phyloP scores from a whole-genome alignment of 305 asterid genomes.

The Plantago coronopus region DNA sequence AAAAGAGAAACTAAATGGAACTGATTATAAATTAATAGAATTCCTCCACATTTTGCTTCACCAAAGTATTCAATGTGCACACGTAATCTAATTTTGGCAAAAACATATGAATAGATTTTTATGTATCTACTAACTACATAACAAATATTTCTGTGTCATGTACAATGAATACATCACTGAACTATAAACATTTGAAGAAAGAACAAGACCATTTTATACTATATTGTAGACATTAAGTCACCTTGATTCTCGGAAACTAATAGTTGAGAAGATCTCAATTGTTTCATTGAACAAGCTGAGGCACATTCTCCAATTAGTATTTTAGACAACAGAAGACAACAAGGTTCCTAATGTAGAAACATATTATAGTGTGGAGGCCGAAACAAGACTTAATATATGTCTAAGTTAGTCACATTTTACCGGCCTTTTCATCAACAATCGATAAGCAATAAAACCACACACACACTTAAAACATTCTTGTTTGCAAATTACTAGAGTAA shows the following conservation, averaged over 20 bases:
- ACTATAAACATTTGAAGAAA: not conserved
- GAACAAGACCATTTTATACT: too few relatives aligned
- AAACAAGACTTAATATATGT: not conserved
- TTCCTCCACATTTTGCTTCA: not conserved
- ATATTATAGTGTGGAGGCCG: not conserved
- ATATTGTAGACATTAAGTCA: not conserved
- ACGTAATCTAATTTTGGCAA: not conserved
- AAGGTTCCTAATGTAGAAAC: not conserved
- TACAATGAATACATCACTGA: not conserved
- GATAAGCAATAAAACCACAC: not conserved
- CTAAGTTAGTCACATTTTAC: not conserved
- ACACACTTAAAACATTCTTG: too few relatives aligned
- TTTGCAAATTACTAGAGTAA: not conserved
- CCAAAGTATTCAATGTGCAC: not conserved
- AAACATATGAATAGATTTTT: not conserved
- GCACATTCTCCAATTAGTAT: too few relatives aligned
- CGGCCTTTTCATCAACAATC: not conserved
- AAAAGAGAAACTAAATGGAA: not conserved
- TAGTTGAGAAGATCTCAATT: not conserved
- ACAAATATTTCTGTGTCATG: too few relatives aligned
- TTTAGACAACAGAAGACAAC: not conserved
- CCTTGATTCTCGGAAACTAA: not conserved
- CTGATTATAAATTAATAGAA: not conserved
- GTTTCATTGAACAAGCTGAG: too few relatives aligned
- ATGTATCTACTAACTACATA: not conserved